Conservation (phyloP, 495 filamentous ascomycete species). For the Recurvomyces mirabilis region DNA sequence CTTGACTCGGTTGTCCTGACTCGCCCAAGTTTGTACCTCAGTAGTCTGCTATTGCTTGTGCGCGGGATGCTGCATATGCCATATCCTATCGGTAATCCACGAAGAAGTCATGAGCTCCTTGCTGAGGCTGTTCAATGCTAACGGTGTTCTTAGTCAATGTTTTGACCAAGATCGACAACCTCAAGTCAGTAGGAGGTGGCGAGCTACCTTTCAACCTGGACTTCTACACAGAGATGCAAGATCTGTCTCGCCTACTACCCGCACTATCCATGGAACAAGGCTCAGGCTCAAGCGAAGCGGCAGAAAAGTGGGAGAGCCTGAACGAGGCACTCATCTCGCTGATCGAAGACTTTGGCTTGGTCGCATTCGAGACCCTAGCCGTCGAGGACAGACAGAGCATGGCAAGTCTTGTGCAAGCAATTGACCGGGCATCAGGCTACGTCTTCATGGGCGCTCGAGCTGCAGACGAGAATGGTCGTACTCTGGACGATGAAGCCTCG, state of each 20-base stretch:
- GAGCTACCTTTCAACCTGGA: constrained; percentile 86
- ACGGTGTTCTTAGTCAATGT: constrained; percentile 55
- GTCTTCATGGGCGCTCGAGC: constrained; percentile 86
- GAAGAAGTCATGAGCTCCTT: no score
- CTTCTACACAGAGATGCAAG: constrained; percentile 96
- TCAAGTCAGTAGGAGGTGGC: constrained; percentile 52
- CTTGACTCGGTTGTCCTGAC: constrained; percentile 87
- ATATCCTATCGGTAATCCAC: constrained; percentile 51
- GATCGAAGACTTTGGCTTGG: constrained; percentile 77
- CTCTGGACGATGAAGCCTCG: constrained; percentile 24
- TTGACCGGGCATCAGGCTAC: constrained; percentile 87
- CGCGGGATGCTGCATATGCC: constrained; percentile 94
- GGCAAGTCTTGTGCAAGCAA: constrained; percentile 75
- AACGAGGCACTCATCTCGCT: constrained; percentile 80
- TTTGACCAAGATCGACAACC: constrained; percentile 91
- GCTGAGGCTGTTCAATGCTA: no score
- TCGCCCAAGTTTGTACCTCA: constrained; percentile 86
- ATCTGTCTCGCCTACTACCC: constrained; percentile 72
- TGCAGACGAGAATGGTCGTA: constrained; percentile 57
- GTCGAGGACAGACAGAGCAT: constrained; percentile 95
- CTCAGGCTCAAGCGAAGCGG: constrained; percentile 1
- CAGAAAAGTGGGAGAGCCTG: constrained; percentile 59
- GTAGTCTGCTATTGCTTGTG: constrained; percentile 79
- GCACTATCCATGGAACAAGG: constrained; percentile 47
- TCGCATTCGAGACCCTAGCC: constrained; percentile 83